Evolutionary conservation across 1,284 basidiomycete genomes (phyloP).

Genomic region (Fomitopsis schrenkii): DNA sequence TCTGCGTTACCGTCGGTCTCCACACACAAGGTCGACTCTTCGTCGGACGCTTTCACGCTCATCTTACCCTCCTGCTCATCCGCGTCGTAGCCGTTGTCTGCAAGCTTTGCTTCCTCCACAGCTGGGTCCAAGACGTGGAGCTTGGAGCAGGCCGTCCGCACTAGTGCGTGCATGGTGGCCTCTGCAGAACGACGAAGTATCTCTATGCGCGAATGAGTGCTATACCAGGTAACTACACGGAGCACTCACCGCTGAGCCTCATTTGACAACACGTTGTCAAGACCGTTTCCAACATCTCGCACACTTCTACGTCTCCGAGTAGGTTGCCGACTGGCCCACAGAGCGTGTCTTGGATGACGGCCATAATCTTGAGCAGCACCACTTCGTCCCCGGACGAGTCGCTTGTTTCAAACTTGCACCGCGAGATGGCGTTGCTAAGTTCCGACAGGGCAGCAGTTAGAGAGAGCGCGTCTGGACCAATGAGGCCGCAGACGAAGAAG

Average conservation of each 20-base stretch:
- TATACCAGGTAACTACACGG: neutral
- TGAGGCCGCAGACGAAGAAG: slow-evolving; percentile 79
- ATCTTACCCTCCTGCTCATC: slow-evolving; percentile 58
- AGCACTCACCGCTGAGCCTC: slow-evolving; percentile 79
- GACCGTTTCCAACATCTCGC: slow-evolving; percentile 98
- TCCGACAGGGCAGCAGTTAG: slow-evolving; percentile 73
- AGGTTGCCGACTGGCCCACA: slow-evolving; percentile 61
- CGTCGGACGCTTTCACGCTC: slow-evolving; percentile 34
- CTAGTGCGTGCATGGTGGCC: slow-evolving; percentile 87
- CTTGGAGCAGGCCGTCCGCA: slow-evolving; percentile 77
- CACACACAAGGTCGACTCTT: neutral
- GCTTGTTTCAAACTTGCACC: slow-evolving; percentile 97
- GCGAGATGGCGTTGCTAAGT: slow-evolving; percentile 86
- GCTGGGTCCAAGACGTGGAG: slow-evolving; percentile 65
- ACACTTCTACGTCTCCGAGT: slow-evolving; percentile 91
- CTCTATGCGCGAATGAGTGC: slow-evolving; percentile 44
- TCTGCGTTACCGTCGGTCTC: neutral
- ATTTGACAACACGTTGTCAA: slow-evolving; percentile 97
- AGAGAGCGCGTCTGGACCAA: slow-evolving; percentile 46
- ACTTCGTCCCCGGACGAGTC: slow-evolving; percentile 96
- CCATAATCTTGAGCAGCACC: slow-evolving; percentile 88
- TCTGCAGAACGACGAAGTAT: slow-evolving; percentile 91
- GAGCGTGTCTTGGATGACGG: slow-evolving; percentile 85
- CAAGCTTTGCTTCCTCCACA: slow-evolving; percentile 64
- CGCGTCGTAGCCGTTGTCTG: slow-evolving; percentile 41